Evolutionary conservation across 208 protist species (phyloP).

Genomic region (Trypanosoma platydactyli): DNA sequence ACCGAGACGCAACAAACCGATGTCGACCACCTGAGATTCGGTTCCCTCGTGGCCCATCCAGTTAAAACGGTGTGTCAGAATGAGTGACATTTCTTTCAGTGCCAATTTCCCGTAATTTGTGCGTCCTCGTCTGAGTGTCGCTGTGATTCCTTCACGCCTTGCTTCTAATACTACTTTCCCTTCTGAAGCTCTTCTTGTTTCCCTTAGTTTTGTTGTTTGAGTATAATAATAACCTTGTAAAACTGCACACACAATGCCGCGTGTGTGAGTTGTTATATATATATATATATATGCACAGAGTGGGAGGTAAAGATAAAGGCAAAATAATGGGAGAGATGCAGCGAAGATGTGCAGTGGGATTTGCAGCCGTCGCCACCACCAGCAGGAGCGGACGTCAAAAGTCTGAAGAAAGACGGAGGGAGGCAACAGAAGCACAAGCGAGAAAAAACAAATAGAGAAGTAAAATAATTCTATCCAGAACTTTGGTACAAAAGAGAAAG

Average conservation of each 20-base stretch:
- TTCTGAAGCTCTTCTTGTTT: background rate
- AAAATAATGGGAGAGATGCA: background rate
- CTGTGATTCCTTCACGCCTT: background rate
- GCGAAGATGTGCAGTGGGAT: too few species aligned
- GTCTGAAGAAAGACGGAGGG: background rate
- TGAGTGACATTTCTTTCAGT: slow-evolving; percentile 31
- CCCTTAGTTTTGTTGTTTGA: background rate
- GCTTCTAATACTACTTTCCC: background rate
- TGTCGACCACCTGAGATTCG: slow-evolving; percentile 56
- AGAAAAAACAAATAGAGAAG: background rate
- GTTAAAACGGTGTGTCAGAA: slow-evolving; percentile 75
- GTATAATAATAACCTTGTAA: background rate
- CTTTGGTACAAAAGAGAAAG: background rate
- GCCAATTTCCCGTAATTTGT: too few species aligned
- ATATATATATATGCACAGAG: background rate
- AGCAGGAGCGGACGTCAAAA: background rate
- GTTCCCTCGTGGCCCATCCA: slow-evolving; percentile 89
- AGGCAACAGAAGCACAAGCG: background rate
- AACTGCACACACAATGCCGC: background rate
- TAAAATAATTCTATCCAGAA: slow-evolving; percentile 15
- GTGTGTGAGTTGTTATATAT: background rate
- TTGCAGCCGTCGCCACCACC: too few species aligned
- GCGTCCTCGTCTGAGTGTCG: too few species aligned
- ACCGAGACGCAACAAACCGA: slow-evolving; percentile 39
- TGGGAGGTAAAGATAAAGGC: background rate